Base-by-base conservation (phyloP, 2,329 filamentous ascomycete species). In the Curvularia spicifera region DNA sequence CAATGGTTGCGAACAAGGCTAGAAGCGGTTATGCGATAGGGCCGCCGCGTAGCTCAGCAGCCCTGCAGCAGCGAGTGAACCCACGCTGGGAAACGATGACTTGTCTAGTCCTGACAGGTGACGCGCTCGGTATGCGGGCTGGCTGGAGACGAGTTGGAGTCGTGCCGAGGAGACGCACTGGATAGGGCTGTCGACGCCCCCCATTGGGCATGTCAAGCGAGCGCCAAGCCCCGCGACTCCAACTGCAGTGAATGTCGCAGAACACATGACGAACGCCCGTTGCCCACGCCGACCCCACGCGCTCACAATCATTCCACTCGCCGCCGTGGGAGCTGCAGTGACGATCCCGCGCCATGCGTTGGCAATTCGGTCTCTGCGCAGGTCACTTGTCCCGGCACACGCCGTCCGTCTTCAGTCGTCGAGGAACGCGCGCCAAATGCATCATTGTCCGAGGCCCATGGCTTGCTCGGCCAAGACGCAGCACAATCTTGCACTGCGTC, bases 401-500 rank as follows among this genome's bases (percentile, higher is more conserved):
- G 40, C 20, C 22, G 40, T 12, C 22, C 12, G 29, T 43, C 18
- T 43, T 24, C 40, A 43, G 22, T 43, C 40, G 40, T 43, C 40
- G 40, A 43, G 40, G 48, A 51, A 33, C 54, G 42, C 26, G 54
- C 44, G 46, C 50, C 54, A 53, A 53, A 31, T 15, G 7, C 31
- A 33, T 57, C 56, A 53, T 51, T 1, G 45, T 10, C 54, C 48
- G 63, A 69, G 66, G 66, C 66, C 56, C 33, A 56, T 56, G 18
- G 57, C 29, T 44, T 63, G 61, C 57, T 66, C 69, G 68, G 72
- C 72, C 71, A 73, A 71, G 71, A 57, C 65, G 57, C 65, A 39
- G 55, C 29, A 48, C 58, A 61, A 66, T 62, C 63, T 66, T 66
- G 60, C 59, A 61, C 44, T 66, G 60, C 59, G 59, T 39, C 29